These are phyloP conservation scores for Citrus cavaleriei DNA, from an alignment of 345 rosid genomes.

Conservation along the genomic window DNA sequence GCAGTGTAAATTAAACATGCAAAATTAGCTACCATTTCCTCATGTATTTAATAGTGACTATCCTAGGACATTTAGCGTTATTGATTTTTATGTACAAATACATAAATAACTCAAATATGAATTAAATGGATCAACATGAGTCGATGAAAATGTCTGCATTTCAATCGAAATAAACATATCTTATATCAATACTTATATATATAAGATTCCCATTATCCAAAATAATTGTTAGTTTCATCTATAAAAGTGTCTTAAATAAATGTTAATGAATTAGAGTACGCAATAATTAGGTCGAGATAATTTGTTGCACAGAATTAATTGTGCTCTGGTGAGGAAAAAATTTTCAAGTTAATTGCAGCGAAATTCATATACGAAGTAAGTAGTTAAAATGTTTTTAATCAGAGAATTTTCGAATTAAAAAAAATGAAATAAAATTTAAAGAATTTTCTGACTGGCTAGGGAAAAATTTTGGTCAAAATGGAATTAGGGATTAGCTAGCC, in stretches of 20 bases:
- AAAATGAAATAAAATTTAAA: not conserved
- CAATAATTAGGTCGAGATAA: not conserved
- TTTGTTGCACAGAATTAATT: not conserved
- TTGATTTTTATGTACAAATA: not conserved
- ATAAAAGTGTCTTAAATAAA: too few relatives aligned
- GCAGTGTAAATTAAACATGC: not conserved
- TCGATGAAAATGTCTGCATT: not conserved
- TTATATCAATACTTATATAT: too few relatives aligned
- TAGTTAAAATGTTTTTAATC: not conserved
- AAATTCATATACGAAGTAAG: too few relatives aligned
- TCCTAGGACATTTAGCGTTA: not conserved
- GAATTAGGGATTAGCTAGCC: conserved; percentile 4
- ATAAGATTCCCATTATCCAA: too few relatives aligned
- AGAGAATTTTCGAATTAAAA: not conserved
- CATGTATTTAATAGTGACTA: not conserved
- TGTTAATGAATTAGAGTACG: too few relatives aligned
- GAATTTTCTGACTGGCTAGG: not conserved
- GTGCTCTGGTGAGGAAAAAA: not conserved
- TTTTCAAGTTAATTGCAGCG: not conserved
- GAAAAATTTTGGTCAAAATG: not conserved
- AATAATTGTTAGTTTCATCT: too few relatives aligned
- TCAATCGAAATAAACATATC: not conserved
- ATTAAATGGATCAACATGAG: not conserved
- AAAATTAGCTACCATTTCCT: not conserved
- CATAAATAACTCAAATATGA: not conserved